phyloP scores from a whole-genome alignment of 371 early-diverging fungal species.

The Apophysomyces elegans region DNA sequence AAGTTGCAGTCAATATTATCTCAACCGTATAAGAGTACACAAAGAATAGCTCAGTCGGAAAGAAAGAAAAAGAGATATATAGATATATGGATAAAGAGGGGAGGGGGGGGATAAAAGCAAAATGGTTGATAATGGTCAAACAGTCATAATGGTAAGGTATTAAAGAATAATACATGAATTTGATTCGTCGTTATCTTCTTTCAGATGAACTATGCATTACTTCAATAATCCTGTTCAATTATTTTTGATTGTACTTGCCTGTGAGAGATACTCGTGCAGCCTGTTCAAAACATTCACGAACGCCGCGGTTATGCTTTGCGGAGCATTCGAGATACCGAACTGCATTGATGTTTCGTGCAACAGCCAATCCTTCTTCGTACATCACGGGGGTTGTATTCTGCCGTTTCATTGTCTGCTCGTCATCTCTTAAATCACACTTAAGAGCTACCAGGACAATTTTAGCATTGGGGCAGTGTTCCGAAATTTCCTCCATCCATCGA shows the following conservation, averaged over 20 bases:
- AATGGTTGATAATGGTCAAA: background rate
- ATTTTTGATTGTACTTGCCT: slow-evolving; percentile 26
- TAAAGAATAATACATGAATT: slow-evolving; percentile 1
- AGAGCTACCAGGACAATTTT: slow-evolving; percentile 57
- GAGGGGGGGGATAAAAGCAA: background rate
- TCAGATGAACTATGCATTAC: background rate
- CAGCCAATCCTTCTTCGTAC: slow-evolving; percentile 55
- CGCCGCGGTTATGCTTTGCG: slow-evolving; percentile 58
- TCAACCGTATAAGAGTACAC: background rate
- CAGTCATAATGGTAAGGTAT: background rate
- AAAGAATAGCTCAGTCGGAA: background rate
- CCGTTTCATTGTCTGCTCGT: slow-evolving; percentile 25
- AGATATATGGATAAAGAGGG: background rate
- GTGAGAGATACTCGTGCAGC: slow-evolving; percentile 52
- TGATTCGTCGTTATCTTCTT: slow-evolving; percentile 3
- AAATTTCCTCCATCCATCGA: slow-evolving; percentile 59
- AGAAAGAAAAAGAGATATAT: too few relatives aligned
- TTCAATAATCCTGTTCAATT: too few relatives aligned
- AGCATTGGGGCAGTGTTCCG: slow-evolving; percentile 47
- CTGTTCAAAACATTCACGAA: slow-evolving; percentile 58
- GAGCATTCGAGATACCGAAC: slow-evolving; percentile 59
- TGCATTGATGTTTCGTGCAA: slow-evolving; percentile 53
- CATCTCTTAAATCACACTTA: slow-evolving; percentile 62
- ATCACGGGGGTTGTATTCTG: slow-evolving; percentile 31
- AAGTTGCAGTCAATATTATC: slow-evolving; percentile 2